Conservation (phyloP, 208 protist species). For the Endotrypanum monterogeii region DNA sequence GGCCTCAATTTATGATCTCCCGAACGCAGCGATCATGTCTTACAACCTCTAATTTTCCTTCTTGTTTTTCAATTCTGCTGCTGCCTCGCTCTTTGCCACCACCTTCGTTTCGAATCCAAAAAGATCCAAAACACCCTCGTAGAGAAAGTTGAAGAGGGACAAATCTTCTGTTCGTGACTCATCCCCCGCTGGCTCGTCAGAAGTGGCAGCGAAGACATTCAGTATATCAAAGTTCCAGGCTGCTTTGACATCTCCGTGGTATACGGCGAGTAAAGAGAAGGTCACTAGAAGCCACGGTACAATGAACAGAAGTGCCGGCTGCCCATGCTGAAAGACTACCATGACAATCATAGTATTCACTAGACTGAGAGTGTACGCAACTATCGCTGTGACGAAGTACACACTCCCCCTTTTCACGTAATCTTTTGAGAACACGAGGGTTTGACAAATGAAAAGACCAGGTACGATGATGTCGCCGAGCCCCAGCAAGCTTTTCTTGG, state of each 20-base stretch:
- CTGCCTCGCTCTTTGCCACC: conserved; percentile 16
- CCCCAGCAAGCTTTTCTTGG: conserved; percentile 92
- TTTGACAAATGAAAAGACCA: conserved; percentile 94
- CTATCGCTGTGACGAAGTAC: conserved; percentile 88
- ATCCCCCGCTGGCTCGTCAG: conserved; percentile 9
- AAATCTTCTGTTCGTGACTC: conserved; percentile 18
- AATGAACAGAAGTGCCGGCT: conserved; percentile 93
- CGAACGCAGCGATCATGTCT: neutral
- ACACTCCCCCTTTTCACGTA: conserved; percentile 59
- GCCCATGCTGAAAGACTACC: conserved; percentile 94
- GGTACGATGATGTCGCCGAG: conserved; percentile 97
- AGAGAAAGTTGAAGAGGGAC: conserved; percentile 34
- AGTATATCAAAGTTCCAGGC: conserved; percentile 55
- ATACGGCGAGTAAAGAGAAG: conserved; percentile 41
- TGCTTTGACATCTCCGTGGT: conserved; percentile 69
- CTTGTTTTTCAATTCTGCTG: conserved; percentile 27
- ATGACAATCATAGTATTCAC: conserved; percentile 95
- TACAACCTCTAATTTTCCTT: conserved; percentile 26
- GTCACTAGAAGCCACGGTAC: conserved; percentile 88
- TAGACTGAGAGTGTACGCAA: conserved; percentile 92
- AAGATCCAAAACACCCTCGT: conserved; percentile 27
- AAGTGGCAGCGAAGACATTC: conserved; percentile 17
- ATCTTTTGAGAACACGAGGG: conserved; percentile 91
- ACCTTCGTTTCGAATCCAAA: conserved; percentile 46
- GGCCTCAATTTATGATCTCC: neutral